Conservation (phyloP, 2,329 filamentous ascomycete species). For the Exophiala sideris region DNA sequence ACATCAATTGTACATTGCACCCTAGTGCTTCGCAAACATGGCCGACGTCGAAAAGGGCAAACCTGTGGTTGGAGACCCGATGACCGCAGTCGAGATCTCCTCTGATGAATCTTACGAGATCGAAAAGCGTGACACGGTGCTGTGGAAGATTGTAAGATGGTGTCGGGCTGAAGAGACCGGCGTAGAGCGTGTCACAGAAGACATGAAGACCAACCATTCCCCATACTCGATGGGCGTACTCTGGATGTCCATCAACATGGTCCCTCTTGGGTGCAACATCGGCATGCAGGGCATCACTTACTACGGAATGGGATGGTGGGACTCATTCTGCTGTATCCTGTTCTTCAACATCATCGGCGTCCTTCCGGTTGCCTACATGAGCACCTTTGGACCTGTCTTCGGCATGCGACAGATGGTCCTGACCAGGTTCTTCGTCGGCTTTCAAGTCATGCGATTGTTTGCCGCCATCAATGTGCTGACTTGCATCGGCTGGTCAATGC, state of each 20-base stretch:
- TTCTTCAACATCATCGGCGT: conserved; percentile 75
- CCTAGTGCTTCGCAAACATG: background rate
- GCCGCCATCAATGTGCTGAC: conserved; percentile 40
- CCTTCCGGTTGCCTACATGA: conserved; percentile 71
- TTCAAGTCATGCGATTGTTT: background rate
- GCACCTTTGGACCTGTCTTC: conserved; percentile 70
- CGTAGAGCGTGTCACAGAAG: background rate
- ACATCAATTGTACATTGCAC: background rate
- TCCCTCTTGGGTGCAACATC: conserved; percentile 72
- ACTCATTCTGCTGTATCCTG: conserved; percentile 67
- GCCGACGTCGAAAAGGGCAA: background rate
- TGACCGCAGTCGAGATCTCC: background rate
- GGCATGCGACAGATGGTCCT: conserved; percentile 77
- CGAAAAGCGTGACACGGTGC: background rate
- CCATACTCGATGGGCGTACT: background rate
- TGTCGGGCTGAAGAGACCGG: background rate
- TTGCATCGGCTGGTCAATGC: conserved; percentile 66
- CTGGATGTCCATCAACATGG: conserved; percentile 67
- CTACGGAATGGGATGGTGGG: conserved; percentile 69
- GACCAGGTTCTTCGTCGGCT: conserved; percentile 71
- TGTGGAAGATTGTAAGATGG: background rate
- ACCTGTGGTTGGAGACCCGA: background rate
- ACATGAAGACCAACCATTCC: background rate
- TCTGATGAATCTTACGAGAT: background rate
- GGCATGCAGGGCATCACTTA: conserved; percentile 66